Base-by-base conservation (phyloP, 2,329 filamentous ascomycete genomes). In the Colletotrichum lentis region DNA sequence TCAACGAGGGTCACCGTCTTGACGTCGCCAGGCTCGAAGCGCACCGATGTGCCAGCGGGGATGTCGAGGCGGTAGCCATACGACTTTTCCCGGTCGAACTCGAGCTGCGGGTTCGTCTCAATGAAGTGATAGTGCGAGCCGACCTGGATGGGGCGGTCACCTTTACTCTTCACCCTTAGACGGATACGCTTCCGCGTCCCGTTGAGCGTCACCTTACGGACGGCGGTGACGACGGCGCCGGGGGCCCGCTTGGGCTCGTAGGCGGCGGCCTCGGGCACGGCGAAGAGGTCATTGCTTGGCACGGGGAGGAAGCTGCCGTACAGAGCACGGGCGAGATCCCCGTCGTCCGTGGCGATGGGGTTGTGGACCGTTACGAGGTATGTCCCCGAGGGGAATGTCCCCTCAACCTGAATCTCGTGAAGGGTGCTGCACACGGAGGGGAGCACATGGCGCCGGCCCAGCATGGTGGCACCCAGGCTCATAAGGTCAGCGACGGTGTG, bases 121-220 rank as follows among this genome's bases (percentile, higher is more conserved):
- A 97, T 88, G 77, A 98, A 97, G 80, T 97, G 95, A 78, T 97
- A 98, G 80, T 98, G 95, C 39, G 93, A 97, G 39, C 95, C 95
- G 68, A 94, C 91, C 84, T 97, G 94, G 69, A 97, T 91, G 1
- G 95, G 95, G 39, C 95, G 84, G 78, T 98, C 95, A 7, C 95
- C 95, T 73, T 87, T 92, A 78, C 92, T 97, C 71, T 90, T 94
- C 47, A 98, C 92, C 75, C 84, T 88, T 46, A 98, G 81, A 68
- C 81, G 85, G 71, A 94, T 90, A 69, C 94, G 86, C 79, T 87
- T 89, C 61, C 93, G 86, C 46, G 90, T 90, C 73, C 90, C 85
- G 76, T 93, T 97, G 73, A 98, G 80, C 58, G 81, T 80, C 62
- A 97, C 86, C 55, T 83, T 85, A 2, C 84, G 86, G 74, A 91